A percentile compares a stretch with the other conserved stretches of the same genome.
Evolutionary conservation across 208 protist genomes (phyloP).

Genomic region (Leishmania major): DNA sequence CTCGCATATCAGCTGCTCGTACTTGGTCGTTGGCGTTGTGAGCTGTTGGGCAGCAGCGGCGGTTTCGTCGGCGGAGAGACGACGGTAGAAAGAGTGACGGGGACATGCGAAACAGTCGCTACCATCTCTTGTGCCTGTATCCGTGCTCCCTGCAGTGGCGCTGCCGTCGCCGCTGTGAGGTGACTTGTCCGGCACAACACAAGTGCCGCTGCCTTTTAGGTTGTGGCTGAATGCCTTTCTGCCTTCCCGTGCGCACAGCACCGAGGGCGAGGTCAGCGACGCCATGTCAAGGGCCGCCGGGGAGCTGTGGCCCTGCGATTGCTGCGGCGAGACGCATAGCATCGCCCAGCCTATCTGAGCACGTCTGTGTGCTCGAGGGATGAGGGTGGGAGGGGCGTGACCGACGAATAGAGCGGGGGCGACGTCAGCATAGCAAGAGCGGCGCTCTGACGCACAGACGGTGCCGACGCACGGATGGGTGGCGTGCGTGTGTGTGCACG

Average conservation of each 20-base stretch:
- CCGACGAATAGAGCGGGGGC: not conserved
- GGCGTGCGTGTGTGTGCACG: not conserved
- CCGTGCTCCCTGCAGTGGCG: not conserved
- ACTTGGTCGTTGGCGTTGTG: not conserved
- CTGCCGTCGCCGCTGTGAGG: not conserved
- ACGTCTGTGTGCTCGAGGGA: not conserved
- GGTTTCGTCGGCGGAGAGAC: not conserved
- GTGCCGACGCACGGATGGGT: not conserved
- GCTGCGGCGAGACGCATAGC: slow-evolving; percentile 1
- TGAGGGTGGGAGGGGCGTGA: not conserved
- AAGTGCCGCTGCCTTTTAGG: not conserved
- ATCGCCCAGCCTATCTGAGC: not conserved
- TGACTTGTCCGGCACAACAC: too few relatives aligned
- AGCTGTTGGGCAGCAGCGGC: not conserved
- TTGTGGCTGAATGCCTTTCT: not conserved
- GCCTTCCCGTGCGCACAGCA: not conserved
- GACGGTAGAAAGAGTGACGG: not conserved
- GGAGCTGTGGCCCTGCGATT: not conserved
- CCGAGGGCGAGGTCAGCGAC: not conserved
- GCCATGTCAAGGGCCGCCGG: not conserved
- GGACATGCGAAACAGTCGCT: slow-evolving; percentile 3
- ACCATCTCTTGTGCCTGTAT: not conserved
- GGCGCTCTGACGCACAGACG: not conserved
- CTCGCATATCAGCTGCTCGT: slow-evolving; percentile 4
- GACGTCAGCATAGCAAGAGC: not conserved